These are phyloP conservation scores for Ilyonectria destructans DNA, from an alignment of 2,329 filamentous ascomycete genomes.

Conservation along the genomic window DNA sequence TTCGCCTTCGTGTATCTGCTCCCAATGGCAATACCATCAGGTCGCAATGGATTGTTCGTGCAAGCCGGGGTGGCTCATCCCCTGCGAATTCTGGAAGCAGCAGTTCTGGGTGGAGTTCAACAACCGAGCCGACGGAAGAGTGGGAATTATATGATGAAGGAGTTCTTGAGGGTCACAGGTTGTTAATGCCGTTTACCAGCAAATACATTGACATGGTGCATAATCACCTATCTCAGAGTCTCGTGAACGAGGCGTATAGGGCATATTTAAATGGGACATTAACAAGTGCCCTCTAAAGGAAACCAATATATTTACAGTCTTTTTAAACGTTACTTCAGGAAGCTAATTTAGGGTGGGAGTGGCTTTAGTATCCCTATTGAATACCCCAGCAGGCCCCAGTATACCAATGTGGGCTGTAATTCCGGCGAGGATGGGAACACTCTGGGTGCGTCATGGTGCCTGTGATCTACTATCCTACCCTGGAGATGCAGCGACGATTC, in stretches of 20 bases:
- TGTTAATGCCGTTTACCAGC: constrained; percentile 20
- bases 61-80: neutral
- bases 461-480: too few relatives aligned
- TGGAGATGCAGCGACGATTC: too few relatives aligned
- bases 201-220: constrained; percentile 22
- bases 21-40: constrained; percentile 21
- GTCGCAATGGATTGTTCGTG: constrained; percentile 24
- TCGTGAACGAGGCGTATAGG: constrained; percentile 12
- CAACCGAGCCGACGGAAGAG: constrained; percentile 2
- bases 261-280: constrained; percentile 2
- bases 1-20: constrained; percentile 22
- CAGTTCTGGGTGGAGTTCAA: neutral
- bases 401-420: too few relatives aligned
- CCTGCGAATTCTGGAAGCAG: neutral
- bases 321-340: too few relatives aligned
- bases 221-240: constrained; percentile 9
- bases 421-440: too few relatives aligned
- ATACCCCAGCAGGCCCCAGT: too few relatives aligned
- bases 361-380: too few relatives aligned
- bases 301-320: too few relatives aligned
- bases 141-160: constrained; percentile 24
- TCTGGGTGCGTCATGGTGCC: too few relatives aligned
- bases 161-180: constrained; percentile 6
- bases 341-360: too few relatives aligned
- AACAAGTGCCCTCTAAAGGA: too few relatives aligned